phyloP scores from a whole-genome alignment of 1,284 basidiomycete genomes.

The Thelephora terrestris region DNA sequence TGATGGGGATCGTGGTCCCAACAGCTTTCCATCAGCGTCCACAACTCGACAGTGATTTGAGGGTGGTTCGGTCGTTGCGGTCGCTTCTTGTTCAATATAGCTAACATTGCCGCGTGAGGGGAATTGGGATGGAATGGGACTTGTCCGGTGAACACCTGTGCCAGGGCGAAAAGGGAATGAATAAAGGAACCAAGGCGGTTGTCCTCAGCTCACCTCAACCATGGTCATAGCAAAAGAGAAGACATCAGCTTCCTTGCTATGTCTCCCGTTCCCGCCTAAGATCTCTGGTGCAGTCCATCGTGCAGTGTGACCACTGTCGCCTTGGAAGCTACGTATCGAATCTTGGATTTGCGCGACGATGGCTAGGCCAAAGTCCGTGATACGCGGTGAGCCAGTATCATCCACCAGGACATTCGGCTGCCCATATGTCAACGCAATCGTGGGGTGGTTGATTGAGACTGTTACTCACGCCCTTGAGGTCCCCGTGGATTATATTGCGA shows the following conservation, averaged over 20 bases:
- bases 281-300: conserved; percentile 14
- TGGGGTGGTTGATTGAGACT: not conserved
- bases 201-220: not conserved
- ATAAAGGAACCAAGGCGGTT: too few relatives aligned
- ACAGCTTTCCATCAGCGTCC: not conserved
- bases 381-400: not conserved
- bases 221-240: not conserved
- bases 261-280: not conserved
- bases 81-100: too few relatives aligned
- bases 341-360: too few relatives aligned
- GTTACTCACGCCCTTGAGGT: not conserved
- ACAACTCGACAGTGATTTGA: not conserved
- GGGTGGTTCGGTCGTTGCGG: too few relatives aligned
- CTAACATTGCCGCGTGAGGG: too few relatives aligned
- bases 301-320: not conserved
- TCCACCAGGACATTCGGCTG: not conserved
- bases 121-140: too few relatives aligned
- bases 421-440: not conserved
- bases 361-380: not conserved
- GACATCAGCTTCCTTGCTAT: too few relatives aligned
- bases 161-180: not conserved
- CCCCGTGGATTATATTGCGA: not conserved
- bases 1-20: not conserved
- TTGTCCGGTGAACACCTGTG: not conserved
- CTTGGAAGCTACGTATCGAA: too few relatives aligned